Base-by-base conservation (phyloP, 257 asterid genomes). In the Capsicum baccatum region DNA sequence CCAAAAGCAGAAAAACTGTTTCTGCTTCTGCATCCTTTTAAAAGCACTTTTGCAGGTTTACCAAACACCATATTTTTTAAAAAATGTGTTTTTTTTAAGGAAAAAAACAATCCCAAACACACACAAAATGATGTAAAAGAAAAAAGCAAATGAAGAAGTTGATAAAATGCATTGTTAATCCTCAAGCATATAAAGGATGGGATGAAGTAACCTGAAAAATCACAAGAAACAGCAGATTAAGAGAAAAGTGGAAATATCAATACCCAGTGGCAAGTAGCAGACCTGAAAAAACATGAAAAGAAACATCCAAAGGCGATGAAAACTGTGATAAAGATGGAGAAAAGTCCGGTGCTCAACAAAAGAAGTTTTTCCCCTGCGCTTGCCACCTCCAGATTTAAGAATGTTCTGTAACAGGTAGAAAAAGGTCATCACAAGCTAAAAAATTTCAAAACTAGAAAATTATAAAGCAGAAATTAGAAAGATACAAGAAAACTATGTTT, bases 281-380 rank as follows among this genome's bases (percentile, higher is more conserved):
- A 97, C 99, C 99, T 97, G 99, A 89, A 97, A 97, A 97, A 97
- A 92, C 92, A 97, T 90, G 86, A 94, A 37, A 82, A 97, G 97
- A 89, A 97, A 97, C 86, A 97, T 92, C 99, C 99, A 97, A 62
- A 97, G 97, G 69, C 99, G 97, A 88, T 97, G 98, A 80, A 97
- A 97, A 89, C 99, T 97, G 87, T 97, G 99, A 88, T 97, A 97
- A 85, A 97, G 98, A 92, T 97, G 99, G 84, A 97, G 96, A 91
- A 92, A 95, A n/a, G 97, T 92, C 84, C 98, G 89, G 86, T 97
- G 99, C 89, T 97, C 99, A 85, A 97, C 98, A 89, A 97, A 97
- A 59, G 99, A 97, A 87, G 97, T 92, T 88, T 97, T 97, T 11
- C 98, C 99, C 79, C 86, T 92, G 48, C 94, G 98, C 86, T 97